Evolutionary conservation across 148 eudicot species (phyloP).

Genomic region (Persicaria tinctoria): DNA sequence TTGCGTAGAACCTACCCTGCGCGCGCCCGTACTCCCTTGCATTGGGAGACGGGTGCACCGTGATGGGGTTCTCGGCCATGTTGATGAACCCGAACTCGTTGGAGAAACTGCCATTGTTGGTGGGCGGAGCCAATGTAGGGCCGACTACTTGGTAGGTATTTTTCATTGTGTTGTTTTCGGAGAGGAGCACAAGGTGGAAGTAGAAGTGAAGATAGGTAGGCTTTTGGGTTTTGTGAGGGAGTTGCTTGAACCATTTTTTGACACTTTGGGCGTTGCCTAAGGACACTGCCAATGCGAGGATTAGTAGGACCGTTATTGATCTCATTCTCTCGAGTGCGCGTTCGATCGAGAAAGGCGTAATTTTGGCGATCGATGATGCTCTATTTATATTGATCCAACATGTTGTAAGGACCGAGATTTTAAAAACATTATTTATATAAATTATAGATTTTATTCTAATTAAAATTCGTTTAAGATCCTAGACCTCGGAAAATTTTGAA

Average conservation of each 20-base stretch:
- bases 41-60: background rate
- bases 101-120: background rate
- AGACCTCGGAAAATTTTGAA: too few relatives aligned
- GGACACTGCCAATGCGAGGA: background rate
- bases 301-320: background rate
- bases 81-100: constrained; percentile 1
- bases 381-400: too few relatives aligned
- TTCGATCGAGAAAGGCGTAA: too few relatives aligned
- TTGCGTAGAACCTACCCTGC: background rate
- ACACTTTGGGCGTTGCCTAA: background rate
- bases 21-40: background rate
- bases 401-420: too few relatives aligned
- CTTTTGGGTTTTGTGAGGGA: background rate
- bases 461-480: too few relatives aligned
- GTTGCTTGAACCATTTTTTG: constrained; percentile 4
- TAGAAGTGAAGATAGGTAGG: constrained; percentile 4
- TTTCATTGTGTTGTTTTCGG: background rate
- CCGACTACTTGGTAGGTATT: background rate
- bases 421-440: too few relatives aligned
- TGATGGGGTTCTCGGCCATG: background rate
- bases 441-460: too few relatives aligned
- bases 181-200: background rate
- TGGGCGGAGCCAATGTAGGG: background rate
- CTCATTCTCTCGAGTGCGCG: background rate
- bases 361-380: too few relatives aligned